A percentile compares a stretch with the other conserved stretches of the same genome.
Conservation (phyloP, 2,329 filamentous ascomycete genomes). For the Paraconiothyrium brasiliense region DNA sequence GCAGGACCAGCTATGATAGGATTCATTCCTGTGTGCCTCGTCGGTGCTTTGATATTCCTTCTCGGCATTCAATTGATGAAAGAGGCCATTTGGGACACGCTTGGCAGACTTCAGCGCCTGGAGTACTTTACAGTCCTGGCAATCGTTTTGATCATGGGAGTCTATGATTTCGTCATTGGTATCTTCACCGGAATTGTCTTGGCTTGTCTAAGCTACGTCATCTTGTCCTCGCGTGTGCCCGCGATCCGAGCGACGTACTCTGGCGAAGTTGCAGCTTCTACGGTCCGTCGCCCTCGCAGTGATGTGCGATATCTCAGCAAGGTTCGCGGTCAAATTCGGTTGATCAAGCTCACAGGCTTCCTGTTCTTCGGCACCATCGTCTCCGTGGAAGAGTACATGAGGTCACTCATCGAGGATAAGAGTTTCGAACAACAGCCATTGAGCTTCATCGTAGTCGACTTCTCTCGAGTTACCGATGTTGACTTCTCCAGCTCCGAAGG, state of each 20-base stretch:
- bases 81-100: constrained; percentile 88
- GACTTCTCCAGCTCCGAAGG: constrained; percentile 97
- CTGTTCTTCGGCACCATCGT: constrained; percentile 99
- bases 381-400: constrained; percentile 88
- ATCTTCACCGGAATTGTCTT: constrained; percentile 92
- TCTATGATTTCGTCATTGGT: constrained; percentile 94
- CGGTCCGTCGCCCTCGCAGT: constrained; percentile 87
- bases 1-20: constrained; percentile 89
- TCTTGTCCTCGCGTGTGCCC: constrained; percentile 89
- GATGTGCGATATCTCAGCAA: constrained; percentile 87
- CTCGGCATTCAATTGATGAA: constrained; percentile 90
- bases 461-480: constrained; percentile 87
- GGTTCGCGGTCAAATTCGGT: constrained; percentile 86
- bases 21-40: constrained; percentile 96
- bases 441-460: constrained; percentile 87
- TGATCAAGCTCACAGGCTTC: constrained; percentile 91
- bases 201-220: constrained; percentile 88
- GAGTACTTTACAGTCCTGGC: constrained; percentile 90
- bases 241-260: constrained; percentile 91
- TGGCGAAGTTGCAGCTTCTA: constrained; percentile 88
- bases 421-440: constrained; percentile 81
- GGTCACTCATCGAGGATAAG: constrained; percentile 82
- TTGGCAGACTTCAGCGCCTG: constrained; percentile 83
- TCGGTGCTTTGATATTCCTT: constrained; percentile 93
- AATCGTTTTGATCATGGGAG: constrained; percentile 95